Conservation (phyloP, 2,329 filamentous ascomycete species). For the Cladosporium colombiae region DNA sequence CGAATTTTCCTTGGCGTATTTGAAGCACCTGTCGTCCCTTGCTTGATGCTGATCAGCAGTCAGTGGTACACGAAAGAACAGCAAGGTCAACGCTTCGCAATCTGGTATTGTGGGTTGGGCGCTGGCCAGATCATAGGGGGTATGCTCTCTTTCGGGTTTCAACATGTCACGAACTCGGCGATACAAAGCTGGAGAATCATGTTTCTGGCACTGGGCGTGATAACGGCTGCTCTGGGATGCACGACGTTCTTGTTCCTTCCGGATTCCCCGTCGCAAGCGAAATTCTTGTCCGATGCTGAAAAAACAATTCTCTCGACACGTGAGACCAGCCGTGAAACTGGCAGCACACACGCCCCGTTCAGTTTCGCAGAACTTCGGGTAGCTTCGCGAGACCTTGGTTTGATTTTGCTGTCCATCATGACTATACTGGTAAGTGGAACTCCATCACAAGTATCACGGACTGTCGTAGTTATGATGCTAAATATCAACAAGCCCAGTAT, state of each 20-base stretch:
- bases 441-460: neutral
- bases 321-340: slow-evolving; percentile 45
- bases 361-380: slow-evolving; percentile 55
- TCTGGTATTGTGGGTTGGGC: slow-evolving; percentile 71
- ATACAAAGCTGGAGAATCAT: slow-evolving; percentile 29
- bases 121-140: slow-evolving; percentile 70
- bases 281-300: slow-evolving; percentile 62
- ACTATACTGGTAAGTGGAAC: slow-evolving; percentile 29
- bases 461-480: neutral
- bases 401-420: slow-evolving; percentile 39
- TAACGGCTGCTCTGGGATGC: slow-evolving; percentile 25
- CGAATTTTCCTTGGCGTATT: slow-evolving; percentile 68
- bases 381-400: slow-evolving; percentile 63
- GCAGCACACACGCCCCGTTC: slow-evolving; percentile 49
- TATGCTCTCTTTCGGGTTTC: slow-evolving; percentile 58
- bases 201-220: slow-evolving; percentile 26
- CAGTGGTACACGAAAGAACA: slow-evolving; percentile 71
- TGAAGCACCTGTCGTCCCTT: slow-evolving; percentile 67
- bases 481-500: slow-evolving; percentile 51
- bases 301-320: slow-evolving; percentile 50
- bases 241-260: slow-evolving; percentile 23
- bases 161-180: slow-evolving; percentile 29
- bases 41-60: slow-evolving; percentile 63
- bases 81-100: slow-evolving; percentile 30
- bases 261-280: slow-evolving; percentile 67